Evolutionary conservation across 169 alveolate genomes (phyloP).

Genomic region (Eimeria mitis): DNA sequence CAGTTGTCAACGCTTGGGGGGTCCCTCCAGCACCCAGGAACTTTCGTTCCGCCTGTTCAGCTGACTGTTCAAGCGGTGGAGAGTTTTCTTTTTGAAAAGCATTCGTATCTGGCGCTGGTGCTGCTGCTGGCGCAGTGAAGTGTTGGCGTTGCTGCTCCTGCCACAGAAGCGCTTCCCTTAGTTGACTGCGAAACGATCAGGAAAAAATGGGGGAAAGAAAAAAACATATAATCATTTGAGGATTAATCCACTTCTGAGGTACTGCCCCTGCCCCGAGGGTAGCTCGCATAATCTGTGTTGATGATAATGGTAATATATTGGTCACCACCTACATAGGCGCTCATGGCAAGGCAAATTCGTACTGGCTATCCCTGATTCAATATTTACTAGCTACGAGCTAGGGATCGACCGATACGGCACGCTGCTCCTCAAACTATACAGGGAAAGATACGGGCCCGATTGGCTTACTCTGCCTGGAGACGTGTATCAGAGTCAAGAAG

Average conservation of each 20-base stretch:
- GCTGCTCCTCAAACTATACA: neutral
- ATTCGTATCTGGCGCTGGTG: neutral
- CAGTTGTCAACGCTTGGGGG: neutral
- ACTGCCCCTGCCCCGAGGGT: neutral
- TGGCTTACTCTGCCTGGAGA: conserved; percentile 38
- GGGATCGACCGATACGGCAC: neutral
- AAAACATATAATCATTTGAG: no score
- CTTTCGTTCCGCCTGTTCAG: neutral
- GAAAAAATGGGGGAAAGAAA: neutral
- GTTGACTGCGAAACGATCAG: conserved; percentile 19
- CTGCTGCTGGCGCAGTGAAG: neutral
- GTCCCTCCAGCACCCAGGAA: neutral
- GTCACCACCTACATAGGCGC: neutral
- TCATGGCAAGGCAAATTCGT: neutral
- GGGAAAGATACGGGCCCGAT: neutral
- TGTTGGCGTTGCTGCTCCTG: conserved; percentile 60
- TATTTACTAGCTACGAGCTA: neutral
- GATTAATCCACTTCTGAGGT: neutral
- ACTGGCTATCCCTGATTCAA: neutral
- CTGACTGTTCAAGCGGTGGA: neutral
- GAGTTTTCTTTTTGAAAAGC: conserved; percentile 33
- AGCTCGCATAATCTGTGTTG: neutral
- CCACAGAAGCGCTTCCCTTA: conserved; percentile 64
- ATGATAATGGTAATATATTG: neutral
- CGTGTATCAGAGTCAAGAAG: conserved; percentile 60